phyloP scores from a whole-genome alignment of 257 asterid species.

The Dorcoceras hygrometricum region DNA sequence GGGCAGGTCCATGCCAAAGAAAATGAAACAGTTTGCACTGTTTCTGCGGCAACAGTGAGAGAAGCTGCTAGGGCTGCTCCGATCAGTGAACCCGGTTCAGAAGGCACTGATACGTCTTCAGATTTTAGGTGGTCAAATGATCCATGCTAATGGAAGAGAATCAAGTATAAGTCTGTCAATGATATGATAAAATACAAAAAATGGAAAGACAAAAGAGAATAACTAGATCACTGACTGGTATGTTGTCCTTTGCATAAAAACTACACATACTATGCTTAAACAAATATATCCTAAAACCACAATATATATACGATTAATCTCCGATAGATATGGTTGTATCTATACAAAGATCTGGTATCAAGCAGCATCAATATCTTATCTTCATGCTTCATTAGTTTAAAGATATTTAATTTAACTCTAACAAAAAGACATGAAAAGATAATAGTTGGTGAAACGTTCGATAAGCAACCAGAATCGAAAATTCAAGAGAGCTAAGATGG shows the following conservation, averaged over 20 bases:
- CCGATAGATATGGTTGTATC: too few relatives aligned
- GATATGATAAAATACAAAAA: conserved; percentile 17
- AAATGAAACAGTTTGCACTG: conserved; percentile 63
- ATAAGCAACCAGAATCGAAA: too few relatives aligned
- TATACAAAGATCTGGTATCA: too few relatives aligned
- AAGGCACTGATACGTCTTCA: conserved; percentile 69
- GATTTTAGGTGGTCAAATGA: conserved; percentile 73
- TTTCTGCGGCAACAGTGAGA: conserved; percentile 59
- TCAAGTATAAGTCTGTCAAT: conserved; percentile 35
- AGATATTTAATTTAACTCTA: too few relatives aligned
- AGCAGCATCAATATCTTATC: too few relatives aligned
- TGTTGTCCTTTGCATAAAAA: too few relatives aligned
- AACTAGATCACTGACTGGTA: conserved; percentile 2
- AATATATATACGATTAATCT: too few relatives aligned
- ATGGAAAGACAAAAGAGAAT: background rate
- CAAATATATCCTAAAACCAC: too few relatives aligned
- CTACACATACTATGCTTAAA: too few relatives aligned
- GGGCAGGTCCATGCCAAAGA: conserved; percentile 94
- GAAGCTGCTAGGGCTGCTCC: conserved; percentile 98
- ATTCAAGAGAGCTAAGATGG: background rate
- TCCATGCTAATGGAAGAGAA: conserved; percentile 64
- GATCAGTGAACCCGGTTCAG: conserved; percentile 66
- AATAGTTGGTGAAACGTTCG: too few relatives aligned
- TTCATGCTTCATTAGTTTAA: too few relatives aligned
- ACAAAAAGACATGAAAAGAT: too few relatives aligned